Evolutionary conservation across 495 filamentous ascomycete genomes (phyloP).

Genomic region (Xylaria sp.): DNA sequence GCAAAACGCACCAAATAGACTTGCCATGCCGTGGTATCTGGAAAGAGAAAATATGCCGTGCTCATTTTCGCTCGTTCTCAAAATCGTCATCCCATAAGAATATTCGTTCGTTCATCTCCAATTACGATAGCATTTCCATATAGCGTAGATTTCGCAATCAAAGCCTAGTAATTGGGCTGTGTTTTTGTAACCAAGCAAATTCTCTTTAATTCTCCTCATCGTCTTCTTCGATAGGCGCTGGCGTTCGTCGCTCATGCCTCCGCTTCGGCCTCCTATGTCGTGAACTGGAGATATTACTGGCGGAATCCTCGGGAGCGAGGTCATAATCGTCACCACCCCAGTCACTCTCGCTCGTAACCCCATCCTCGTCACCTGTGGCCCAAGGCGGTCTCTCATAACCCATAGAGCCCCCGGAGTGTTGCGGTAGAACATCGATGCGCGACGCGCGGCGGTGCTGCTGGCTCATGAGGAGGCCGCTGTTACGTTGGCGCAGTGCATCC

Average conservation of each 20-base stretch:
- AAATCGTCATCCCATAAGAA: slow-evolving; percentile 21
- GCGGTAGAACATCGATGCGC: slow-evolving; percentile 54
- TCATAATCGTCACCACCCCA: slow-evolving; percentile 75
- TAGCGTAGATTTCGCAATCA: not conserved
- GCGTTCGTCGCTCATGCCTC: slow-evolving; percentile 77
- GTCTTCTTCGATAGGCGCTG: slow-evolving; percentile 86
- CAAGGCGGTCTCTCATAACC: slow-evolving; percentile 51
- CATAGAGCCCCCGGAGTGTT: slow-evolving; percentile 43
- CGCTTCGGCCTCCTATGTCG: slow-evolving; percentile 73
- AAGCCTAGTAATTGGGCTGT: slow-evolving; percentile 1
- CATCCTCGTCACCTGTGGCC: slow-evolving; percentile 52
- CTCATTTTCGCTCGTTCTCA: slow-evolving; percentile 13
- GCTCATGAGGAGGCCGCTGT: slow-evolving; percentile 78
- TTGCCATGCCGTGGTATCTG: slow-evolving; percentile 28
- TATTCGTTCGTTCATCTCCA: slow-evolving; percentile 14
- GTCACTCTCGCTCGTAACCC: slow-evolving; percentile 62
- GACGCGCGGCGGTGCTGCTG: slow-evolving; percentile 71
- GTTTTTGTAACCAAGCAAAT: slow-evolving; percentile 9
- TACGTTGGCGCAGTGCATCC: slow-evolving; percentile 76
- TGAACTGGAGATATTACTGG: slow-evolving; percentile 86
- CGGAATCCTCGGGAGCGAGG: slow-evolving; percentile 75
- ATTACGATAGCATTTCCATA: slow-evolving; percentile 17
- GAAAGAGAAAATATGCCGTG: slow-evolving; percentile 12
- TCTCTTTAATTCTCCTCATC: slow-evolving; percentile 59
- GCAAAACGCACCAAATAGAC: slow-evolving; percentile 15